phyloP scores from a whole-genome alignment of 1,284 basidiomycete genomes.

The Ustilago lituana region DNA sequence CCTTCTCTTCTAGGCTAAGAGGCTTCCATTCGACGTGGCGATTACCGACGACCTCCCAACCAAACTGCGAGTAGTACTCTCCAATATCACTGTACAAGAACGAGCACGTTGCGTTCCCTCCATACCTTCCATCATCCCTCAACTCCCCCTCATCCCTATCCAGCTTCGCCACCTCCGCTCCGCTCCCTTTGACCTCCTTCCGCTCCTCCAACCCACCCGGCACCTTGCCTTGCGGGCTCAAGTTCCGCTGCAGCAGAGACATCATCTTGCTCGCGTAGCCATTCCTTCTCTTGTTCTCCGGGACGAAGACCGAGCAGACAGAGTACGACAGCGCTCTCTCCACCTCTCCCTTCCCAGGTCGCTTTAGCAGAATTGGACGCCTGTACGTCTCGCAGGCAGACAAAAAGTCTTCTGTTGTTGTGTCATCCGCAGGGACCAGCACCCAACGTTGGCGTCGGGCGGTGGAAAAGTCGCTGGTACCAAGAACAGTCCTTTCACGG shows the following conservation, averaged over 20 bases:
- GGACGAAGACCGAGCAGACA: constrained; percentile 70
- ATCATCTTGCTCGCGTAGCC: constrained; percentile 73
- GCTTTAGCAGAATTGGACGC: constrained; percentile 23
- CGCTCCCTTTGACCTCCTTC: background rate
- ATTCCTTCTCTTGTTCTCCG: constrained; percentile 69
- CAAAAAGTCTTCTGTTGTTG: constrained; percentile 27
- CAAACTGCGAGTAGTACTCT: constrained; percentile 72
- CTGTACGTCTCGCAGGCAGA: constrained; percentile 41
- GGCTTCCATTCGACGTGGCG: constrained; percentile 41
- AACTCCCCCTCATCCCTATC: constrained; percentile 9
- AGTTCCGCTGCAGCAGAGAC: constrained; percentile 71
- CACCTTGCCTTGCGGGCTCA: constrained; percentile 49
- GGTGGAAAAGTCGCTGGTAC: constrained; percentile 17
- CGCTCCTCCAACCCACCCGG: constrained; percentile 2
- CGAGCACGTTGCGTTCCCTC: constrained; percentile 70
- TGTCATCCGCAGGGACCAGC: constrained; percentile 28
- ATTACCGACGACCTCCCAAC: constrained; percentile 56
- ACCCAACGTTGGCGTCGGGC: constrained; percentile 32
- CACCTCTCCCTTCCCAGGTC: constrained; percentile 12
- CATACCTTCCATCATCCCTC: constrained; percentile 62
- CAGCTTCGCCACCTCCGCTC: constrained; percentile 2
- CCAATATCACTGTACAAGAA: constrained; percentile 77
- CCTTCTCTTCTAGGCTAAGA: background rate
- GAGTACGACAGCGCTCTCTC: constrained; percentile 24
- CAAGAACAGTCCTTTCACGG: constrained; percentile 23